Conservation (phyloP, 1,284 basidiomycete genomes). For the Boletus sp. region DNA sequence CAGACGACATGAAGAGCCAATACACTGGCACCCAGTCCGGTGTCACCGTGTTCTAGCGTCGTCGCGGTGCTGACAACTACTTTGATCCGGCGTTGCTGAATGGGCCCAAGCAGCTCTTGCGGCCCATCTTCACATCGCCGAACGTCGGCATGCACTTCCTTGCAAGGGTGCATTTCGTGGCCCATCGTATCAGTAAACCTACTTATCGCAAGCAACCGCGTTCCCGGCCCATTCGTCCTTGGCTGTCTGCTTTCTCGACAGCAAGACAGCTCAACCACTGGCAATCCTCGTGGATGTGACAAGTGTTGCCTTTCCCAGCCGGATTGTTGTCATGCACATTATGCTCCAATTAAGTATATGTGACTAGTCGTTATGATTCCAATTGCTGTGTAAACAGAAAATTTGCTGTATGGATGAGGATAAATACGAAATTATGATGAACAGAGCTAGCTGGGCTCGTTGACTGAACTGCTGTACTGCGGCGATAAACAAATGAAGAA, state of each 20-base stretch:
- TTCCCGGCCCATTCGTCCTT: slow-evolving; percentile 8
- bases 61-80: slow-evolving; percentile 6
- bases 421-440: slow-evolving; percentile 12
- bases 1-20: slow-evolving; percentile 81
- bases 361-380: slow-evolving; percentile 13
- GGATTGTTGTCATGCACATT: slow-evolving; percentile 22
- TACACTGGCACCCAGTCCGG: slow-evolving; percentile 79
- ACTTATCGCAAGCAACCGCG: slow-evolving; percentile 18
- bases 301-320: not conserved
- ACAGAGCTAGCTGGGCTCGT: not conserved
- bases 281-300: slow-evolving; percentile 4
- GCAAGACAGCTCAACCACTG: slow-evolving; percentile 6
- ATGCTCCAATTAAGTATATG: slow-evolving; percentile 22
- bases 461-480: not conserved
- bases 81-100: slow-evolving; percentile 11
- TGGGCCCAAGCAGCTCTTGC: slow-evolving; percentile 13
- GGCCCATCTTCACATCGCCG: slow-evolving; percentile 8
- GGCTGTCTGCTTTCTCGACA: slow-evolving; percentile 3
- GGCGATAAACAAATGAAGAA: slow-evolving; percentile 1
- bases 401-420: slow-evolving; percentile 18
- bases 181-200: slow-evolving; percentile 8
- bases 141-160: slow-evolving; percentile 11
- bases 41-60: slow-evolving; percentile 69
- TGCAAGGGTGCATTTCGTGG: slow-evolving; percentile 9
- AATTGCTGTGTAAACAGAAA: slow-evolving; percentile 15